A percentile compares a stretch with the other conserved stretches of the same genome.
These are phyloP conservation scores for Aspergillus hiratsukae DNA, from an alignment of 2,329 filamentous ascomycete species.

Conservation along the genomic window DNA sequence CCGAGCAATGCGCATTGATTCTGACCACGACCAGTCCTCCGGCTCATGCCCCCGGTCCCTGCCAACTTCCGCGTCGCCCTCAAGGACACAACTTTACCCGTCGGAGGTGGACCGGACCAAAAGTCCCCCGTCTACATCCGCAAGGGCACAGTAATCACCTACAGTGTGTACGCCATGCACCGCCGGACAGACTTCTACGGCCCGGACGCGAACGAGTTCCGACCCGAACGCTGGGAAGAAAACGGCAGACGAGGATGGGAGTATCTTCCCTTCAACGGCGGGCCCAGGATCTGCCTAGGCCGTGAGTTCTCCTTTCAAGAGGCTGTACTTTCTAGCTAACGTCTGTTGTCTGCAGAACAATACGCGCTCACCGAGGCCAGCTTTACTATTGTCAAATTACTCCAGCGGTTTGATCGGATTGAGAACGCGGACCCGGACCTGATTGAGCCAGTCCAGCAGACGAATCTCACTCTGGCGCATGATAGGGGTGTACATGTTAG, in stretches of 20 bases:
- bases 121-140: conserved; percentile 59
- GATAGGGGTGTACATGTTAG: conserved; percentile 26
- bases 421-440: conserved; percentile 32
- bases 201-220: conserved; percentile 42
- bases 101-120: conserved; percentile 57
- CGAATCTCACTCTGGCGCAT: conserved; percentile 30
- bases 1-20: neutral
- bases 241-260: conserved; percentile 32
- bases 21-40: conserved; percentile 26
- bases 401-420: conserved; percentile 35
- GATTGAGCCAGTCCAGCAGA: conserved; percentile 25
- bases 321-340: neutral
- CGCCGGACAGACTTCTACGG: conserved; percentile 52
- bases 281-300: conserved; percentile 38
- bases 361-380: conserved; percentile 41
- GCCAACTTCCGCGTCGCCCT: conserved; percentile 41
- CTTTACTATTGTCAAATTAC: conserved; percentile 34
- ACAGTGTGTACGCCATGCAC: conserved; percentile 70
- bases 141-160: conserved; percentile 62
- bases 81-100: conserved; percentile 40
- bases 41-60: conserved; percentile 44
- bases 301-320: conserved; percentile 22
- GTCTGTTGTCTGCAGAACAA: conserved; percentile 28
- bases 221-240: conserved; percentile 49
- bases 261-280: conserved; percentile 37